Evolutionary conservation across 1,284 basidiomycete species (phyloP).

Genomic region (Boletus sp.): DNA sequence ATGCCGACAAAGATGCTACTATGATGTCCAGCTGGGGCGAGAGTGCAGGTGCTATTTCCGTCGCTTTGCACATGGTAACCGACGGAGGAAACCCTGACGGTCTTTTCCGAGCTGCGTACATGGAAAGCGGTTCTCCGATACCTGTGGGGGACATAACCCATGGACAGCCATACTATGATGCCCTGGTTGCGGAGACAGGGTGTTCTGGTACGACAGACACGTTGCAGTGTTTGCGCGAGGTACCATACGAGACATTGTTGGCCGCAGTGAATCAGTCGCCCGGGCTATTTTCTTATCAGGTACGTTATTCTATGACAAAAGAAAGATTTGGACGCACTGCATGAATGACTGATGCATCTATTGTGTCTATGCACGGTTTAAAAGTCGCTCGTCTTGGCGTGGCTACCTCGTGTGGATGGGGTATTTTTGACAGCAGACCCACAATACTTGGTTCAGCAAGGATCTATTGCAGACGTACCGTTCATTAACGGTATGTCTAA

Average conservation of each 20-base stretch:
- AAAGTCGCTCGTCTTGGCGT: constrained; percentile 40
- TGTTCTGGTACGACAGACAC: constrained; percentile 25
- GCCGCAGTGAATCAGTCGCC: constrained; percentile 15
- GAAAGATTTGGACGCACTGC: no score
- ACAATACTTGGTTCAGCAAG: constrained; percentile 37
- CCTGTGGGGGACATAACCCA: constrained; percentile 23
- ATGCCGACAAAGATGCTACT: background rate
- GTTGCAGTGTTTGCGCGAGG: constrained; percentile 32
- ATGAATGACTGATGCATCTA: background rate
- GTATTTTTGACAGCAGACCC: constrained; percentile 44
- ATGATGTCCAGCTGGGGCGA: constrained; percentile 27
- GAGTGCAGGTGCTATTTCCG: constrained; percentile 34
- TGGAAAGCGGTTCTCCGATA: constrained; percentile 30
- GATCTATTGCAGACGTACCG: constrained; percentile 44
- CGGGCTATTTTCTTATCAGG: constrained; percentile 44
- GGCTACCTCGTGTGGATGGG: constrained; percentile 51
- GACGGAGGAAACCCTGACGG: constrained; percentile 25
- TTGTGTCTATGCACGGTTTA: background rate
- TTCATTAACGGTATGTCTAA: constrained; percentile 37
- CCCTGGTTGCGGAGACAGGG: constrained; percentile 20
- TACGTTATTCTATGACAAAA: constrained; percentile 16
- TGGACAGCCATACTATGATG: constrained; percentile 27
- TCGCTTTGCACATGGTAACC: constrained; percentile 29
- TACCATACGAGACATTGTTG: constrained; percentile 23
- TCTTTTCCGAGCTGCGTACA: constrained; percentile 35